Evolutionary conservation across 1,139 yeast species (phyloP).

Genomic region (Nadsonia starkeyi-henricii): DNA sequence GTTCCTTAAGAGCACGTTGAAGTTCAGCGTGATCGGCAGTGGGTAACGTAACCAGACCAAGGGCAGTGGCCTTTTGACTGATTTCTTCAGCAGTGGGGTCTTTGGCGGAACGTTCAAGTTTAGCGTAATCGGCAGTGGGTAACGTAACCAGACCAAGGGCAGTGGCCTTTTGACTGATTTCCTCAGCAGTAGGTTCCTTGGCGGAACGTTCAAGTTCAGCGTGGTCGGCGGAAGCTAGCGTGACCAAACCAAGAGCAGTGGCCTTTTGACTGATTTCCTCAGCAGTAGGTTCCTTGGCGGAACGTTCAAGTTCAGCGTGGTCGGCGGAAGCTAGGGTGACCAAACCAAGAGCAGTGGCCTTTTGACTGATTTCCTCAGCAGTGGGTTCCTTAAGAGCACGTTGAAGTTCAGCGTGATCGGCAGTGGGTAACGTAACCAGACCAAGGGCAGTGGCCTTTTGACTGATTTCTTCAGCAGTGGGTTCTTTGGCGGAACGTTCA

Average conservation of each 20-base stretch:
- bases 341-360: conserved; percentile 10
- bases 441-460: conserved; percentile 17
- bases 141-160: conserved; percentile 30
- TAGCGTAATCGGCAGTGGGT: conserved; percentile 22
- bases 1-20: conserved; percentile 18
- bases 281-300: conserved; percentile 9
- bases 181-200: conserved; percentile 1
- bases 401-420: conserved; percentile 3
- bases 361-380: conserved; percentile 8
- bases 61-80: conserved; percentile 9
- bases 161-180: conserved; percentile 6
- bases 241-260: conserved; percentile 12
- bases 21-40: conserved; percentile 21
- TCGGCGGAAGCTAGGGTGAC: conserved; percentile 16
- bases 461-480: conserved; percentile 6
- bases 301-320: conserved; percentile 13
- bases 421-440: conserved; percentile 17
- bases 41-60: conserved; percentile 23
- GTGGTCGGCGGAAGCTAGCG: conserved; percentile 17
- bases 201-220: conserved; percentile 5
- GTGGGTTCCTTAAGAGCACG: conserved; percentile 4
- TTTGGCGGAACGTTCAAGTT: conserved; percentile 12
- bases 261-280: conserved; percentile 11
- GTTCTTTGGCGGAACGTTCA: conserved; percentile 6
- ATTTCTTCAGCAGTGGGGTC: conserved; percentile 14